A percentile compares a stretch with the other conserved stretches of the same genome.
Evolutionary conservation across 2,329 filamentous ascomycete genomes (phyloP).

Genomic region (Parascedosporium putredinis): DNA sequence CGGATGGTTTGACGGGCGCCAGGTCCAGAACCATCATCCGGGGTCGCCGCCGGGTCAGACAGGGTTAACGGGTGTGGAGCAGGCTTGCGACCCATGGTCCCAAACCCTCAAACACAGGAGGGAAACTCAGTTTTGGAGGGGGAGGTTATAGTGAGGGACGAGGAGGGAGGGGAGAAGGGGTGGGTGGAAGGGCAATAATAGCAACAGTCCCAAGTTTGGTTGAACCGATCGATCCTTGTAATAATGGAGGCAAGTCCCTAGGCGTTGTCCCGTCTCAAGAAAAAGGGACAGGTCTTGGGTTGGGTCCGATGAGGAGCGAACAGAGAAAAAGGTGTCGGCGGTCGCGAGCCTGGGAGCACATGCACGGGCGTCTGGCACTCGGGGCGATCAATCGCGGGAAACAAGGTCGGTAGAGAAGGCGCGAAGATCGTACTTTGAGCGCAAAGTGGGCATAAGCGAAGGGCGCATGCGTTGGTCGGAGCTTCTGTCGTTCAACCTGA

Average conservation of each 20-base stretch:
- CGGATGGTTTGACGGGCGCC: conserved; percentile 4
- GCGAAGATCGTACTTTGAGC: no score
- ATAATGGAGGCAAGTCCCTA: no score
- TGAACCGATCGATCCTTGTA: no score
- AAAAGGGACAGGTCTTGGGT: no score
- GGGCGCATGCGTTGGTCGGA: not conserved
- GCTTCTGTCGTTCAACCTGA: no score
- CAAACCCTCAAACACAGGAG: not conserved
- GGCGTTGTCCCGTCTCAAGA: no score
- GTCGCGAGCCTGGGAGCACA: no score
- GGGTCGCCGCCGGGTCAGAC: conserved; percentile 22
- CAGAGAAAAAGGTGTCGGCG: not conserved
- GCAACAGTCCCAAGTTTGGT: no score
- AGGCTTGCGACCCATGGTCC: conserved; percentile 46
- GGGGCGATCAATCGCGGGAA: no score
- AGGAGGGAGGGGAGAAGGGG: not conserved
- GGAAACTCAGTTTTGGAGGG: not conserved
- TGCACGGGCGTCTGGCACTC: no score
- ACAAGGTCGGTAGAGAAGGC: no score
- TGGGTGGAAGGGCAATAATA: conserved; percentile 2
- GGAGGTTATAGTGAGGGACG: not conserved
- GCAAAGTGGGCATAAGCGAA: no score
- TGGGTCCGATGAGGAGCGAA: not conserved
- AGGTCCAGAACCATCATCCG: not conserved
- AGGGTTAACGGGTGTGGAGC: conserved; percentile 48